These are phyloP conservation scores for Talaromyces sp. DNA, from an alignment of 2,329 filamentous ascomycete species.

Conservation along the genomic window DNA sequence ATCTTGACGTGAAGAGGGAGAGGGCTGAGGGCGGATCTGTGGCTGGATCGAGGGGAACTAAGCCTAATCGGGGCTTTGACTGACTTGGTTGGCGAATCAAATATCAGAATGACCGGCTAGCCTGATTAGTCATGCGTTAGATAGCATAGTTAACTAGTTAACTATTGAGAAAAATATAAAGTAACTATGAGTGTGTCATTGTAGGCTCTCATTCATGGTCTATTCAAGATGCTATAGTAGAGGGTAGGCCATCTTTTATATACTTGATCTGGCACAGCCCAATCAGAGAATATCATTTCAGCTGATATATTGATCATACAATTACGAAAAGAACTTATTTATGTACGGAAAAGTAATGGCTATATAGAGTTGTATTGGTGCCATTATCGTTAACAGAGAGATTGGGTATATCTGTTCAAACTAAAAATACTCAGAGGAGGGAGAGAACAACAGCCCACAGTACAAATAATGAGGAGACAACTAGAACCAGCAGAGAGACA, in stretches of 20 bases:
- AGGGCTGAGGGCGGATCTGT: background rate
- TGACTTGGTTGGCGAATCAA: background rate
- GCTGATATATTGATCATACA: background rate
- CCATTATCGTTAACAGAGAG: constrained; percentile 18
- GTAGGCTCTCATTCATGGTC: background rate
- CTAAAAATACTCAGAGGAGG: constrained; percentile 10
- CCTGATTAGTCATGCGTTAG: background rate
- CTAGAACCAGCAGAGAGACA: background rate
- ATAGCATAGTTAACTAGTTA: background rate
- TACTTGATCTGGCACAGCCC: background rate
- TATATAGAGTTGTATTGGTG: constrained; percentile 2
- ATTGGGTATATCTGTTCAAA: constrained; percentile 17
- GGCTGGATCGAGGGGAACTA: background rate
- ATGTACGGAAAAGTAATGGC: background rate
- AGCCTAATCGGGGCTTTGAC: background rate
- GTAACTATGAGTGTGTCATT: background rate
- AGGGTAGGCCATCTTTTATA: background rate
- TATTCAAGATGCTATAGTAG: background rate
- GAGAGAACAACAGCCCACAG: constrained; percentile 14
- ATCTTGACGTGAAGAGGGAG: background rate
- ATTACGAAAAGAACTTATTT: background rate
- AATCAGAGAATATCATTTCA: background rate
- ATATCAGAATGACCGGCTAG: background rate
- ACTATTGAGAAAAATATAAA: background rate
- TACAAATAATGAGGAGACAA: background rate